A percentile compares a stretch with the other conserved stretches of the same genome.
phyloP scores from a whole-genome alignment of 2,329 filamentous ascomycete species.

The Verticillium nubilum region DNA sequence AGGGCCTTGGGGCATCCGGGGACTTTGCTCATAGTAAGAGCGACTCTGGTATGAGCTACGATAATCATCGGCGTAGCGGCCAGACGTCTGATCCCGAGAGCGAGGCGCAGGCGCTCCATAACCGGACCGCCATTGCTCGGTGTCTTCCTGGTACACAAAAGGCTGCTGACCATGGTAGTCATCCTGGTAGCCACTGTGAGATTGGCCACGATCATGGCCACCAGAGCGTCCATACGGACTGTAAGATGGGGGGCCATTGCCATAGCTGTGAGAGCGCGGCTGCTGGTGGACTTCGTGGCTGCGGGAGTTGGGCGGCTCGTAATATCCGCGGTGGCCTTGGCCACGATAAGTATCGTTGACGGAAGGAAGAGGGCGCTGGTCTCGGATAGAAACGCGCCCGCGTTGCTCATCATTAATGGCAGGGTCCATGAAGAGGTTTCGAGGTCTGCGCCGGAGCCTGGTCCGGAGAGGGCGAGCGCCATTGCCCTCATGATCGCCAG shows the following conservation, averaged over 20 bases:
- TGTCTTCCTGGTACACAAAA: not conserved
- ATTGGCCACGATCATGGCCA: not conserved
- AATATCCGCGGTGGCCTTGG: not conserved
- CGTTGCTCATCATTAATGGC: not conserved
- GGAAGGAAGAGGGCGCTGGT: not conserved
- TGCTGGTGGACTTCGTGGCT: not conserved
- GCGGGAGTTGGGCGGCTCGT: not conserved
- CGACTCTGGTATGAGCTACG: not conserved
- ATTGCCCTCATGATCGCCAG: not conserved
- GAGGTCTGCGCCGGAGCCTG: not conserved
- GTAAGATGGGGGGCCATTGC: not conserved
- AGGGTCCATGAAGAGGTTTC: not conserved
- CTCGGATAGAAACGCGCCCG: not conserved
- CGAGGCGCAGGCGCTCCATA: not conserved
- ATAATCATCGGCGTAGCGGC: not conserved
- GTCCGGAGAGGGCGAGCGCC: not conserved
- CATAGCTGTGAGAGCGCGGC: not conserved
- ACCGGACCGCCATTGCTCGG: not conserved
- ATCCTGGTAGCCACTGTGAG: not conserved
- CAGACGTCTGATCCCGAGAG: not conserved
- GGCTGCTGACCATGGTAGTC: not conserved
- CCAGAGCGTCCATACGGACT: not conserved
- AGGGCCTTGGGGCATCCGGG: not conserved
- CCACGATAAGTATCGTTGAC: not conserved
- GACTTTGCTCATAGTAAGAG: not conserved